A percentile compares a stretch with the other conserved stretches of the same genome.
Conservation (phyloP, 495 filamentous ascomycete species). For the Hyphodiscus hymeniophilus region DNA sequence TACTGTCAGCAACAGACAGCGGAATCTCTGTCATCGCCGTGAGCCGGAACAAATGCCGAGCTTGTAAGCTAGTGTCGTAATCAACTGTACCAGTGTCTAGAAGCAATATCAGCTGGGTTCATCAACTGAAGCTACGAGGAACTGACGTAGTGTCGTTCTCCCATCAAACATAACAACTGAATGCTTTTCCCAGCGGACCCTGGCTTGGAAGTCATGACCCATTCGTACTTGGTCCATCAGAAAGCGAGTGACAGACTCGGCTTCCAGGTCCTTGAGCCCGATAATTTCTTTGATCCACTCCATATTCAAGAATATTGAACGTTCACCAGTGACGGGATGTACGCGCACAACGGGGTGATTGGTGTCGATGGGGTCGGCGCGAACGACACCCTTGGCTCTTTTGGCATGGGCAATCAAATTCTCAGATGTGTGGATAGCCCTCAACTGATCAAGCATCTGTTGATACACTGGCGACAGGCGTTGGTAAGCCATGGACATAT, state of each 20-base stretch:
- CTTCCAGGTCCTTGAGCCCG: constrained; percentile 37
- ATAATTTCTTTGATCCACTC: constrained; percentile 29
- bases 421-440: constrained; percentile 27
- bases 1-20: constrained; percentile 36
- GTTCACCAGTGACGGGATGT: constrained; percentile 61
- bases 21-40: constrained; percentile 43
- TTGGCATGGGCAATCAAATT: constrained; percentile 27
- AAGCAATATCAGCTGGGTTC: constrained; percentile 3
- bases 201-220: constrained; percentile 35
- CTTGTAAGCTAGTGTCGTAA: constrained; percentile 40
- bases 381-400: constrained; percentile 25
- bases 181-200: constrained; percentile 30
- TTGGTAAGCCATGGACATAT: constrained; percentile 28
- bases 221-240: constrained; percentile 31
- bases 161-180: constrained; percentile 39
- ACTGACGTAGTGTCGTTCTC: constrained; percentile 47
- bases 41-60: constrained; percentile 47
- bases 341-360: constrained; percentile 55
- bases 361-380: constrained; percentile 25
- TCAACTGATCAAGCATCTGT: constrained; percentile 24
- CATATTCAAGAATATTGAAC: constrained; percentile 59
- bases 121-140: not conserved
- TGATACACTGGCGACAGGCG: constrained; percentile 28
- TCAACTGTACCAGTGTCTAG: constrained; percentile 46
- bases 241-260: constrained; percentile 34